Evolutionary conservation across 2,329 filamentous ascomycete genomes (phyloP).

Genomic region (Sclerotinia spermophila): DNA sequence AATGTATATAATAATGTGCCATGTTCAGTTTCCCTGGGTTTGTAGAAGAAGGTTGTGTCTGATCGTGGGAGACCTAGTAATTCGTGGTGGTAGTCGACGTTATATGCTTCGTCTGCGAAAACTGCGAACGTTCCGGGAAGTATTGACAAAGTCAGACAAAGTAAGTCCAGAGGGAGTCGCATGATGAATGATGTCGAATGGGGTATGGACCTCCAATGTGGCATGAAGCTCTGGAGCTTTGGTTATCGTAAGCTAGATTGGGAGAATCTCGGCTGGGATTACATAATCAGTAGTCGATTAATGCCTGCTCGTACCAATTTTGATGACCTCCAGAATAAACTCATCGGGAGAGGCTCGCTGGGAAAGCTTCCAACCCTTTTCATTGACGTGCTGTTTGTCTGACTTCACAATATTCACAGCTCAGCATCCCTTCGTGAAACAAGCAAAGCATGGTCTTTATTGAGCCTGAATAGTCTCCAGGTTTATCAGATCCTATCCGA

Average conservation of each 20-base stretch:
- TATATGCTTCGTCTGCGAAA: conserved; percentile 85
- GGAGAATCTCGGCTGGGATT: neutral
- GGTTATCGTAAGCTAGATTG: conserved; percentile 14
- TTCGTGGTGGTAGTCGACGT: conserved; percentile 89
- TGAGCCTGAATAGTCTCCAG: neutral
- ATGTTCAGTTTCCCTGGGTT: conserved; percentile 74
- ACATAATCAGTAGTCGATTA: neutral
- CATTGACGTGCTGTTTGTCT: neutral
- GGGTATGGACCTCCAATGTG: conserved; percentile 11
- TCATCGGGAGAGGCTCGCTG: neutral
- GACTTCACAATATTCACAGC: neutral
- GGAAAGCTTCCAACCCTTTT: neutral
- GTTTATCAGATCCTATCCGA: neutral
- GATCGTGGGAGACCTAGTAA: conserved; percentile 79
- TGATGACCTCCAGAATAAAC: neutral
- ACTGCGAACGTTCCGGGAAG: conserved; percentile 52
- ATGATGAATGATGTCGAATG: conserved; percentile 22
- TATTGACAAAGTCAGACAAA: conserved; percentile 34
- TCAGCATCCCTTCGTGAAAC: neutral
- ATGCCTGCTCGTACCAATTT: neutral
- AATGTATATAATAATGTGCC: conserved; percentile 89
- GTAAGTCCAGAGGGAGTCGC: conserved; percentile 34
- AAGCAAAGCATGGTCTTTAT: neutral
- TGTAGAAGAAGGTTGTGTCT: conserved; percentile 92
- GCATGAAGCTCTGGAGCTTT: conserved; percentile 16